Evolutionary conservation across 345 rosid genomes (phyloP).

Genomic region (Gynandropsis gynandra): DNA sequence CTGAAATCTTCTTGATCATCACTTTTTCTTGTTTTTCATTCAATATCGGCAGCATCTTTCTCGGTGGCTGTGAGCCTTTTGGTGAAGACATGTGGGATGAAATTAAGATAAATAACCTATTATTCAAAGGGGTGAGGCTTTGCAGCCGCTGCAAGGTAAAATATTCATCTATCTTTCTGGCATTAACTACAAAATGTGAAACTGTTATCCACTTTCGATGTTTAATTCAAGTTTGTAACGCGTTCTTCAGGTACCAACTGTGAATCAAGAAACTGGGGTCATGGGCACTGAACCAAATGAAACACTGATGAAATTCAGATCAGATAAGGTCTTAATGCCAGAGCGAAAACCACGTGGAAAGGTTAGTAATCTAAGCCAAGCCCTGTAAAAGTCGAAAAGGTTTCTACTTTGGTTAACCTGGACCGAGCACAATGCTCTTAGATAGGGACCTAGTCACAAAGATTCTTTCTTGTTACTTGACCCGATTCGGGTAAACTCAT

Average conservation of each 20-base stretch:
- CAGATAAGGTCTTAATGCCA: slow-evolving; percentile 65
- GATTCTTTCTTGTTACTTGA: no score
- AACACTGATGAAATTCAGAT: slow-evolving; percentile 54
- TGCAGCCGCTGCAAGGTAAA: slow-evolving; percentile 89
- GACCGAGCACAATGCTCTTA: no score
- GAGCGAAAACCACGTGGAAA: slow-evolving; percentile 50
- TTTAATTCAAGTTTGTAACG: neutral
- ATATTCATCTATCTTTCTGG: neutral
- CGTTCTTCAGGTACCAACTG: slow-evolving; percentile 53
- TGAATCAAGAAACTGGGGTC: slow-evolving; percentile 70
- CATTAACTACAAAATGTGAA: neutral
- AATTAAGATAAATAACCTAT: slow-evolving; percentile 42
- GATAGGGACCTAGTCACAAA: no score
- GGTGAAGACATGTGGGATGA: slow-evolving; percentile 87
- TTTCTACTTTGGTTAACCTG: neutral
- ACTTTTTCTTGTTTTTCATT: neutral
- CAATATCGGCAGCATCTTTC: slow-evolving; percentile 46
- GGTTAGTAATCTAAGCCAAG: slow-evolving; percentile 34
- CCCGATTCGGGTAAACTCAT: no score
- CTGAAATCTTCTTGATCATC: neutral
- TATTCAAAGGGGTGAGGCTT: slow-evolving; percentile 61
- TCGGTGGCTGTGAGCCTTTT: slow-evolving; percentile 62
- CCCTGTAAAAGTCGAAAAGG: neutral
- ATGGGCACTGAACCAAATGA: slow-evolving; percentile 58
- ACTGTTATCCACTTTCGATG: neutral